A percentile compares a stretch with the other conserved stretches of the same genome.
Evolutionary conservation across 495 filamentous ascomycete genomes (phyloP).

Genomic region (Melanomma pulvis-pyrius): DNA sequence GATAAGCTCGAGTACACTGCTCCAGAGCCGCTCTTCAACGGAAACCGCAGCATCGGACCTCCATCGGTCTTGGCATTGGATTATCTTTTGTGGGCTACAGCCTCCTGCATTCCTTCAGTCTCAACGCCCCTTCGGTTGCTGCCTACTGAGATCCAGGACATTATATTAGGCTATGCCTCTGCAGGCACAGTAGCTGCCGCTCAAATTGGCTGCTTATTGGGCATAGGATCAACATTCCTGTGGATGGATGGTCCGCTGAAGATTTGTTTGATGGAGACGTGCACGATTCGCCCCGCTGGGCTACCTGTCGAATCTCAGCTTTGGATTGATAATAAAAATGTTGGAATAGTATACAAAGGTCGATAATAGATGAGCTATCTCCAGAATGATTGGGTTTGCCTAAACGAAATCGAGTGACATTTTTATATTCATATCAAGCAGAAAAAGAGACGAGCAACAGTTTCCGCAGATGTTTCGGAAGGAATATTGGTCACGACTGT

Average conservation of each 20-base stretch:
- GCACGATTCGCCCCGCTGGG: conserved; percentile 11
- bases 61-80: conserved; percentile 22
- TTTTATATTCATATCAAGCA: too few relatives aligned
- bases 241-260: conserved; percentile 23
- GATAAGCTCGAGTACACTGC: conserved; percentile 15
- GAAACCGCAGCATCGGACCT: conserved; percentile 7
- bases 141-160: conserved; percentile 26
- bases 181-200: conserved; percentile 20
- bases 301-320: conserved; percentile 18
- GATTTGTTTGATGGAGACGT: conserved; percentile 19
- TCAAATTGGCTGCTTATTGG: conserved; percentile 25
- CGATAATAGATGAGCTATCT: too few relatives aligned
- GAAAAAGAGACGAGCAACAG: too few relatives aligned
- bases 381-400: too few relatives aligned
- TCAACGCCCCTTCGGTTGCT: conserved; percentile 19
- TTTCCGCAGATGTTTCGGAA: too few relatives aligned
- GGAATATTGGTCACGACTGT: too few relatives aligned
- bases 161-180: conserved; percentile 18
- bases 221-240: conserved; percentile 23
- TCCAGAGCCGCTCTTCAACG: conserved; percentile 30
- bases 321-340: conserved; percentile 22
- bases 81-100: conserved; percentile 25
- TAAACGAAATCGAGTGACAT: too few relatives aligned
- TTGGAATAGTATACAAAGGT: conserved; percentile 27
- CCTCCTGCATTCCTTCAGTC: conserved; percentile 22